These are phyloP conservation scores for Cyclotella atomus DNA, from an alignment of 108 stramenopile genomes.

Conservation along the genomic window DNA sequence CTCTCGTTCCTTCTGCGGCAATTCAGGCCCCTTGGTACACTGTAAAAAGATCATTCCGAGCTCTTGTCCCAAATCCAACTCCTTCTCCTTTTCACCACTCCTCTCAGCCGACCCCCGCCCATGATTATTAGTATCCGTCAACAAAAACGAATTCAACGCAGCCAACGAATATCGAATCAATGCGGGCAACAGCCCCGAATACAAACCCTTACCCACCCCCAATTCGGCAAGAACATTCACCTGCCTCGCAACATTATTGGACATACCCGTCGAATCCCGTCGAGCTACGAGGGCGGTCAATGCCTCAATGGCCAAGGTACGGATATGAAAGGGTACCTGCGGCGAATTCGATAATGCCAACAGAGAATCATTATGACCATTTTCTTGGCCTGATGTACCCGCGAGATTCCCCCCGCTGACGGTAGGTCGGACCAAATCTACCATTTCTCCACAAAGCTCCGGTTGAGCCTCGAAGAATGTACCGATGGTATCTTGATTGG, in stretches of 20 bases:
- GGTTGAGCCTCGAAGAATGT: conserved; percentile 93
- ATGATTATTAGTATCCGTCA: neutral
- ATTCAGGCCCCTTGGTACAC: conserved; percentile 63
- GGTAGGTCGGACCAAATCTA: conserved; percentile 84
- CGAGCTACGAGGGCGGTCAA: conserved; percentile 89
- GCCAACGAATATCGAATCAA: conserved; percentile 89
- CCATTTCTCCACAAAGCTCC: conserved; percentile 87
- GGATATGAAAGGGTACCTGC: conserved; percentile 72
- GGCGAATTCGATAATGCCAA: conserved; percentile 59
- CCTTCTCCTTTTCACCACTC: conserved; percentile 29
- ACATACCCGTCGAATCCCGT: conserved; percentile 61
- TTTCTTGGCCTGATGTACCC: conserved; percentile 5
- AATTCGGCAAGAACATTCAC: conserved; percentile 90
- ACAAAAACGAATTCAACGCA: conserved; percentile 62
- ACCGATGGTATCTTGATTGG: conserved; percentile 75
- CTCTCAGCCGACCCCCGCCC: neutral
- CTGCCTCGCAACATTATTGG: conserved; percentile 73
- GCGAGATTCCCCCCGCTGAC: conserved; percentile 34
- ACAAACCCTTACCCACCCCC: conserved; percentile 92
- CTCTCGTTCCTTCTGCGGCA: conserved; percentile 56
- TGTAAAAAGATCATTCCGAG: conserved; percentile 90
- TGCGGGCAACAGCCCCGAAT: conserved; percentile 89
- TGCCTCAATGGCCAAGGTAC: conserved; percentile 81
- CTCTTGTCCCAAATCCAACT: conserved; percentile 54
- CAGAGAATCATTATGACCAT: conserved; percentile 32